phyloP scores from a whole-genome alignment of 192 early-diverging fungal genomes.

The Coemansia sp. region DNA sequence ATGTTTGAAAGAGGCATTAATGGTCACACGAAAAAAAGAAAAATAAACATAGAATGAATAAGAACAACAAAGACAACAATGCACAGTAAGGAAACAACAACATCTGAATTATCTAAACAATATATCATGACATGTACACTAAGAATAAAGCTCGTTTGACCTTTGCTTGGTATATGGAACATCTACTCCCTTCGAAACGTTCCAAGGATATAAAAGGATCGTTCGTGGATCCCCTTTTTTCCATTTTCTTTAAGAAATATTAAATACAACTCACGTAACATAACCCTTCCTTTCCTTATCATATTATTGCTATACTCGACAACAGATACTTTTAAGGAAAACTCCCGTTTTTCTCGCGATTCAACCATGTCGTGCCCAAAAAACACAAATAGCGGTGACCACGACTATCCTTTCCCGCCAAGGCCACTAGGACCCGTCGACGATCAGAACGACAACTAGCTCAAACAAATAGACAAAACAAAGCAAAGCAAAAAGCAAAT shows the following conservation, averaged over 20 bases:
- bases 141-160: neutral
- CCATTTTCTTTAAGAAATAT: no score
- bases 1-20: no score
- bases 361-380: constrained; percentile 1
- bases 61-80: neutral
- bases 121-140: neutral
- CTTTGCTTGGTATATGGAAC: neutral
- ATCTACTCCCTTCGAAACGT: neutral
- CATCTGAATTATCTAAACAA: neutral
- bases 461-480: neutral
- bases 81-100: neutral
- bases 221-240: neutral
- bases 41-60: neutral
- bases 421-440: constrained; percentile 18
- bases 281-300: no score
- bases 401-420: constrained; percentile 29
- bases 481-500: neutral
- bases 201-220: neutral
- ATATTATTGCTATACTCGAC: no score
- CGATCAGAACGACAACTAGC: constrained; percentile 15
- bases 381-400: constrained; percentile 9
- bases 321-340: no score
- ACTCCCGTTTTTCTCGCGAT: no score
- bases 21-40: no score
- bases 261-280: no score